Evolutionary conservation across 2,329 filamentous ascomycete genomes (phyloP), one percentile per base, ranked within the genome.

Genomic region (Biscogniauxia mediterranea): DNA sequence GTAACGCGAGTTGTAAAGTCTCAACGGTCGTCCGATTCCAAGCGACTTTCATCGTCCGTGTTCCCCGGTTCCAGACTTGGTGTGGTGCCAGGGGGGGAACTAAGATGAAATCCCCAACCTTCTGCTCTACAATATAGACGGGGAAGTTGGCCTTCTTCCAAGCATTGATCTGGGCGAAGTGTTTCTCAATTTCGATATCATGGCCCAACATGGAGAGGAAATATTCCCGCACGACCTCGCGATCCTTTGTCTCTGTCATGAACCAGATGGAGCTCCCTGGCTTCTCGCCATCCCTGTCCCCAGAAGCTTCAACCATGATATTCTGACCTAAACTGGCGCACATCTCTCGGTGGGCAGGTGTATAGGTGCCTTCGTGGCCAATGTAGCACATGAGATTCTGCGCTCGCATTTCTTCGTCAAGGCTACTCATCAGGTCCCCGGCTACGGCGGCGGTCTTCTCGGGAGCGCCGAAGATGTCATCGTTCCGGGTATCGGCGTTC

Each of bases 301-400:
- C 80, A 0, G 94, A 98, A 1, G 93, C 88, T 67, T 97, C 92
- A 1, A 99, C 93, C 95, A 99, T 98, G 69, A 99, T 94, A 71
- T 99, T 99, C 68, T 99, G 95, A 0, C 95, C 94, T 13, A 98
- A 79, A 42, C 91, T 96, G 13, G 92, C 95, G 75, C 95, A 99
- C 95, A 99, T 99, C 75, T 99, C 95, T 67, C 92, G 87, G 77
- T 99, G 95, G 0, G 93, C 89, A 9, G 95, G 94, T 0, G 95
- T 99, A 72, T 94, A 98, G 0, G 95, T 99, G 5, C 95, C 95
- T 78, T 99, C 95, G 70, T 98, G 94, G 0, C 95, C 95, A 69
- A 98, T 89, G 71, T 99, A 99, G 74, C 94, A 98, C 95, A 97
- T 97, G 68, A 99, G 82, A 65, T 99, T 99, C 72, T 97, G 89